A percentile compares a stretch with the other conserved stretches of the same genome.
Evolutionary conservation across 31 red algal species (phyloP).

Genomic region (Asparagopsis taxiformis): DNA sequence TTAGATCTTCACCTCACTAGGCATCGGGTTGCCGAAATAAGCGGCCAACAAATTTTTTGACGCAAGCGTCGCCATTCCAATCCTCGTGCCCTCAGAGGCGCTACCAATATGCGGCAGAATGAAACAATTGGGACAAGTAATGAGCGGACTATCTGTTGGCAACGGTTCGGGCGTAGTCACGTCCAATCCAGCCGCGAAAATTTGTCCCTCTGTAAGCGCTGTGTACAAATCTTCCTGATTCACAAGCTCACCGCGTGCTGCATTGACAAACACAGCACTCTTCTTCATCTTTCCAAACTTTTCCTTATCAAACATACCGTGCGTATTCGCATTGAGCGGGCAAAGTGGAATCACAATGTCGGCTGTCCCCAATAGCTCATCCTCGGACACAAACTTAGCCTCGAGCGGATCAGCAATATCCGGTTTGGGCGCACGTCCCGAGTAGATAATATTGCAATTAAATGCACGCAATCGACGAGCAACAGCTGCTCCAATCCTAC

Average conservation of each 20-base stretch:
- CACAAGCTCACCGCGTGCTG: constrained; percentile 85
- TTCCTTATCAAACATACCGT: constrained; percentile 60
- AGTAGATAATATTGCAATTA: constrained; percentile 86
- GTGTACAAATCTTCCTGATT: constrained; percentile 80
- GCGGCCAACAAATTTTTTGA: constrained; percentile 74
- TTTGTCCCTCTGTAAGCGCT: constrained; percentile 63
- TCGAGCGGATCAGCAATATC: constrained; percentile 46
- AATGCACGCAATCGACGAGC: constrained; percentile 80
- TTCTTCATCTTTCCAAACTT: constrained; percentile 86
- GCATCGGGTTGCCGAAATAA: constrained; percentile 57
- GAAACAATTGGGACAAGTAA: constrained; percentile 65
- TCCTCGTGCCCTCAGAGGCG: constrained; percentile 66
- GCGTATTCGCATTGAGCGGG: constrained; percentile 71
- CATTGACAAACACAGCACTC: constrained; percentile 89
- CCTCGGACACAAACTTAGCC: constrained; percentile 45
- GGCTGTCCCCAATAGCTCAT: constrained; percentile 48
- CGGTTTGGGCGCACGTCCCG: constrained; percentile 17
- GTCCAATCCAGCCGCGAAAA: constrained; percentile 79
- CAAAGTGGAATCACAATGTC: constrained; percentile 92
- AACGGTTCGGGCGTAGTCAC: constrained; percentile 90
- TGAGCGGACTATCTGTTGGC: constrained; percentile 59
- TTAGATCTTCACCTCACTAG: constrained; percentile 52
- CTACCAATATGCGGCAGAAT: constrained; percentile 91
- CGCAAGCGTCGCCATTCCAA: constrained; percentile 74
- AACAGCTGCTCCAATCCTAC: constrained; percentile 89